These are phyloP conservation scores for Mycena polygramma DNA, from an alignment of 768 basidiomycete genomes.

Conservation along the genomic window DNA sequence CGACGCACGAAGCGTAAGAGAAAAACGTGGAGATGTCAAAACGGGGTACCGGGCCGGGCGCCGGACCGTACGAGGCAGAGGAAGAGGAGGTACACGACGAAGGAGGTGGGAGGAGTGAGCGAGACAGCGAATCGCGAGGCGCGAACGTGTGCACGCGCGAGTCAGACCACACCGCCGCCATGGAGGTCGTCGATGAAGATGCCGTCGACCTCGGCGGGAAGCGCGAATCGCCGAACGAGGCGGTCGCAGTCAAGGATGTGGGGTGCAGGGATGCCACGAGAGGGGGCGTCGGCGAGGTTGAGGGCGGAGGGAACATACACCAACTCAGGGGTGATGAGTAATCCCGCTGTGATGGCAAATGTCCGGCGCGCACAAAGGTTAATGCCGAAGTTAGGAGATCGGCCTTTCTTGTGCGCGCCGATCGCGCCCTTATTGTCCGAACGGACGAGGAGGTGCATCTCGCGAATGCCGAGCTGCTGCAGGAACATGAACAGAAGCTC, in stretches of 20 bases:
- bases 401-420: constrained; percentile 13
- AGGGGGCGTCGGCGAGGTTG: constrained; percentile 10
- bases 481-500: constrained; percentile 10
- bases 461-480: background rate
- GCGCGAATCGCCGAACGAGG: background rate
- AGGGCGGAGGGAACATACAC: constrained; percentile 8
- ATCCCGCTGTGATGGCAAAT: background rate
- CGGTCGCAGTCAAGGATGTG: background rate
- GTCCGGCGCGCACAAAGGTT: constrained; percentile 5
- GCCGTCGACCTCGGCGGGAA: background rate
- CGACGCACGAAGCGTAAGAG: too few species aligned
- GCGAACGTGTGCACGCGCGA: background rate
- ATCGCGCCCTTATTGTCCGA: constrained; percentile 23
- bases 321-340: background rate
- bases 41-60: too few species aligned
- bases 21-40: too few species aligned
- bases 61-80: too few species aligned
- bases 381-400: constrained; percentile 3
- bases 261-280: background rate
- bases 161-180: too few species aligned
- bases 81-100: too few species aligned
- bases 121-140: background rate
- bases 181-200: background rate
- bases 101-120: background rate
- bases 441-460: constrained; percentile 1